These are phyloP conservation scores for Penicillium robsamsonii DNA, from an alignment of 495 filamentous ascomycete species.

Conservation along the genomic window DNA sequence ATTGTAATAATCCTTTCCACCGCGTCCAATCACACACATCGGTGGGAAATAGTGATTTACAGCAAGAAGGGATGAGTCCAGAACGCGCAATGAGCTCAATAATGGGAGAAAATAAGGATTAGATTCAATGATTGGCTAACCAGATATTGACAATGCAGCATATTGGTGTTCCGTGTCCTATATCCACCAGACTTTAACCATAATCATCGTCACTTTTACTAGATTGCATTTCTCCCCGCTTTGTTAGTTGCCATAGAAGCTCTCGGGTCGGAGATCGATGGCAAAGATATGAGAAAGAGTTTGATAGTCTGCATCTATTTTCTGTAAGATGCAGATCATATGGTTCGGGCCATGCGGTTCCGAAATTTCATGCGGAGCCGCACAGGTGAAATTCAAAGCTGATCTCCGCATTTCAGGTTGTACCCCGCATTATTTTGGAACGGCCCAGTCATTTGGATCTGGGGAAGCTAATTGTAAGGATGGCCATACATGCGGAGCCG, in stretches of 20 bases:
- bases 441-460: neutral
- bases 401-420: neutral
- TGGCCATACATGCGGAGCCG: conserved; percentile 11
- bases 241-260: neutral
- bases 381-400: neutral
- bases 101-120: neutral
- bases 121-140: neutral
- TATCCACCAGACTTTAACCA: neutral
- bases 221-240: neutral
- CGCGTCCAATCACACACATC: neutral
- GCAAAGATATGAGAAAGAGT: neutral
- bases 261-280: neutral
- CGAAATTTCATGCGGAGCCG: conserved; percentile 13
- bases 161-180: neutral
- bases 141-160: neutral
- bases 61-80: neutral
- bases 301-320: neutral
- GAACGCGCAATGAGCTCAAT: neutral
- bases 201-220: neutral
- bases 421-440: neutral
- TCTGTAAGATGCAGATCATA: neutral
- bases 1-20: neutral
- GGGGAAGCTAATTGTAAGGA: neutral
- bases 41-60: neutral
- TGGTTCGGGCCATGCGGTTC: conserved; percentile 3